Conservation (phyloP, 1,284 basidiomycete species). For the Cutaneotrichosporon sp. region DNA sequence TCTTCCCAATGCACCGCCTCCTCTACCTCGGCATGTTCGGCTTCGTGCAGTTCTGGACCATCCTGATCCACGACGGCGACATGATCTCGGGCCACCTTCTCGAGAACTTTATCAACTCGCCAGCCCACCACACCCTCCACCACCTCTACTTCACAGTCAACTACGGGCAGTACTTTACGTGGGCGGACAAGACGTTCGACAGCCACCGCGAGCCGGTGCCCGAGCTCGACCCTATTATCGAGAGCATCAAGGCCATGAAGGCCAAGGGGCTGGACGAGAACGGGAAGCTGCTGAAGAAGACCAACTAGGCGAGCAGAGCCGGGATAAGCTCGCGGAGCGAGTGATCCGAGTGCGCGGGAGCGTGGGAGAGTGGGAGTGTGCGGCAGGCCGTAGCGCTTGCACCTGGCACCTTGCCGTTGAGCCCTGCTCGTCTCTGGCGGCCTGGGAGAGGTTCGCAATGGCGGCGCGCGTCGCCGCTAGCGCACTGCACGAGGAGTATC, state of each 20-base stretch:
- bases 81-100: conserved; percentile 93
- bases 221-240: conserved; percentile 77
- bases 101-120: conserved; percentile 87
- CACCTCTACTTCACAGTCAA: conserved; percentile 95
- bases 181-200: conserved; percentile 76
- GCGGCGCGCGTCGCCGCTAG: too few relatives aligned
- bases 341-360: too few relatives aligned
- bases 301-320: neutral
- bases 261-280: conserved; percentile 44
- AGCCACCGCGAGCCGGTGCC: conserved; percentile 84
- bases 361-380: too few relatives aligned
- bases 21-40: conserved; percentile 79
- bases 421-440: too few relatives aligned
- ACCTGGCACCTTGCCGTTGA: too few relatives aligned
- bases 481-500: too few relatives aligned
- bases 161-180: conserved; percentile 96
- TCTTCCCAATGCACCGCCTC: conserved; percentile 84
- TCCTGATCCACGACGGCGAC: conserved; percentile 98
- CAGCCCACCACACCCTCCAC: conserved; percentile 94
- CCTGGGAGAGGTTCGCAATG: too few relatives aligned
- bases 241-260: conserved; percentile 50
- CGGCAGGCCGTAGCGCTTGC: too few relatives aligned
- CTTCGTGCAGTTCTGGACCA: conserved; percentile 85
- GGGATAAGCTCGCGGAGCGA: too few relatives aligned
- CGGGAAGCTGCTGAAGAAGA: conserved; percentile 27